Percentiles rank a stretch among this genome's conserved stretches.
These are phyloP conservation scores for Hypsizygus marmoreus DNA, from an alignment of 768 basidiomycete genomes.

Conservation along the genomic window DNA sequence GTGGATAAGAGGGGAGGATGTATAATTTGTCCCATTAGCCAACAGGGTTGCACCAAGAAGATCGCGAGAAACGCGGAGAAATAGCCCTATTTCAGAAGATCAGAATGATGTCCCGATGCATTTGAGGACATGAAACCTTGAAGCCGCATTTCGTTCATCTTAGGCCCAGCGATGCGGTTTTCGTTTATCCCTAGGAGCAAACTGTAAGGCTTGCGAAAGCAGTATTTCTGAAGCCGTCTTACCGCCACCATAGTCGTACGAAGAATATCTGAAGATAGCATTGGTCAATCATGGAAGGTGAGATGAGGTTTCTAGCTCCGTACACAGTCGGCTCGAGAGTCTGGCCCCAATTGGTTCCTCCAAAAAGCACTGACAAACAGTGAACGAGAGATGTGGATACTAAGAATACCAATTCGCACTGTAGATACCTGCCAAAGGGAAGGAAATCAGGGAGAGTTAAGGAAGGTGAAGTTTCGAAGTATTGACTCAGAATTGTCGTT, in stretches of 20 bases:
- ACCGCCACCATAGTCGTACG: constrained; percentile 65
- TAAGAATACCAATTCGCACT: constrained; percentile 36
- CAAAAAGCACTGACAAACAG: constrained; percentile 47
- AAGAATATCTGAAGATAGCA: constrained; percentile 35
- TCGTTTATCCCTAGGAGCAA: constrained; percentile 48
- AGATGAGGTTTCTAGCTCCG: constrained; percentile 4
- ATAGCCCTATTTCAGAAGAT: constrained; percentile 36
- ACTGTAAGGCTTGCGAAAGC: not conserved
- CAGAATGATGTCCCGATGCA: not conserved
- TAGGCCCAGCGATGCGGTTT: constrained; percentile 46
- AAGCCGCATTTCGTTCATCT: constrained; percentile 57
- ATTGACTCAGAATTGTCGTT: constrained; percentile 51
- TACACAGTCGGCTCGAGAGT: constrained; percentile 56
- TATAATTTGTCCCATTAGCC: constrained; percentile 52
- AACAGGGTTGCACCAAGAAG: constrained; percentile 44
- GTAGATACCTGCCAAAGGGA: constrained; percentile 43
- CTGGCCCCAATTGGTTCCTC: constrained; percentile 67
- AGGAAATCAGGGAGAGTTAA: constrained; percentile 17
- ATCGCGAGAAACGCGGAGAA: constrained; percentile 53
- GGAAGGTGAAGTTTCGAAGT: too few species aligned
- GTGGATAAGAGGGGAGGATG: constrained; percentile 43
- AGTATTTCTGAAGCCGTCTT: not conserved
- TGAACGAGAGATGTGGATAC: not conserved
- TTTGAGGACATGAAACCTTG: constrained; percentile 35
- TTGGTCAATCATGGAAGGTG: not conserved